Evolutionary conservation across 805 yeast genomes (phyloP).

Genomic region (Debaryomyces castellii): DNA sequence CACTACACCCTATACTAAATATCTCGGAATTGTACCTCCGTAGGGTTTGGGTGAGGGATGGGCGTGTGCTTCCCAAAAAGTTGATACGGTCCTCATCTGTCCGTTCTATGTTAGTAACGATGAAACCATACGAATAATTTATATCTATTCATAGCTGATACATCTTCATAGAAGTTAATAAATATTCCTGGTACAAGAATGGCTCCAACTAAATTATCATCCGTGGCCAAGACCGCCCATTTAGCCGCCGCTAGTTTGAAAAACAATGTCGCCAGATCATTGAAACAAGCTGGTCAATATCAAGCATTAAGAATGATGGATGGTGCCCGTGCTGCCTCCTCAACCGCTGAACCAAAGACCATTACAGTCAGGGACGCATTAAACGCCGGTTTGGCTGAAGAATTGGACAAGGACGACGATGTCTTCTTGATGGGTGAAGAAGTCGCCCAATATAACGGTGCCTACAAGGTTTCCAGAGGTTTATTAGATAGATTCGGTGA

Average conservation of each 20-base stretch:
- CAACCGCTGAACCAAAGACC: slow-evolving; percentile 50
- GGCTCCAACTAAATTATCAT: slow-evolving; percentile 27
- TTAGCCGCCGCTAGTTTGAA: slow-evolving; percentile 37
- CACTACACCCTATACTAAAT: not conserved
- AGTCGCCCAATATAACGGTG: slow-evolving; percentile 99
- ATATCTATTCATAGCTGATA: not conserved
- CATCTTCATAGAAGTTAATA: slow-evolving; percentile 3
- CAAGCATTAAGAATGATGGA: slow-evolving; percentile 36
- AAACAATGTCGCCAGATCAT: slow-evolving; percentile 17
- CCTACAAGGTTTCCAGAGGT: slow-evolving; percentile 95
- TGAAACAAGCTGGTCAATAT: slow-evolving; percentile 30
- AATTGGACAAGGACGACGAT: slow-evolving; percentile 90
- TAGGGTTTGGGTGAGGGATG: not conserved
- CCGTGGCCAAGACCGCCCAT: slow-evolving; percentile 45
- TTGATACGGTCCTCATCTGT: slow-evolving; percentile 29
- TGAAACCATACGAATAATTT: not conserved
- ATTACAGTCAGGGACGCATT: slow-evolving; percentile 97
- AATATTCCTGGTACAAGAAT: slow-evolving; percentile 9
- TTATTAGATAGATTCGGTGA: slow-evolving; percentile 93
- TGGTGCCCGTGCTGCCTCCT: slow-evolving; percentile 42
- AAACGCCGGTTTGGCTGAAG: slow-evolving; percentile 94
- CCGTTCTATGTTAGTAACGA: slow-evolving; percentile 14
- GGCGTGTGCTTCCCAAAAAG: slow-evolving; percentile 11
- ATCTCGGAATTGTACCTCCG: slow-evolving; percentile 18
- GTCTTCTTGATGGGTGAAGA: slow-evolving; percentile 98